Evolutionary conservation across 805 yeast species (phyloP), one percentile per base, ranked within the genome.

Genomic region (Myxozyma geophila): DNA sequence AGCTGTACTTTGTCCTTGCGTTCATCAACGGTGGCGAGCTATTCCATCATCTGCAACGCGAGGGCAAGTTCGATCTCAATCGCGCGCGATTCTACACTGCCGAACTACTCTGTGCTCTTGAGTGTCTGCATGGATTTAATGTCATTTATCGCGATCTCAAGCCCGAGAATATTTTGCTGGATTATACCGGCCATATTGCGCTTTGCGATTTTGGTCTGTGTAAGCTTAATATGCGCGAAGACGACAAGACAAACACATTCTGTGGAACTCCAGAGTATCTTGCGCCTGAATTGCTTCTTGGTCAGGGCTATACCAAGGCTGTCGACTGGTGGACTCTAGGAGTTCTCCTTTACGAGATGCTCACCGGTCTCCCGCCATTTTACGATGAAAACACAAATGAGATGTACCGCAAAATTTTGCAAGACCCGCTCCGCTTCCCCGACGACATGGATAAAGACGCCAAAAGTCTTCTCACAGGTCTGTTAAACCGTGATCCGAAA

Each of bases 261-360:
- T 95, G 99, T 77, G 99, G 99, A 47, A 95, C 99, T 0, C 98
- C 98, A 0, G 98, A 95, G 77, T 95, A 95, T 76, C 81, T 95
- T 70, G 97, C 98, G 0, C 99, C 99, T 0, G 99, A 95, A 77
- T 80, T 95, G 70, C 79, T 95, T 54, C 80, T 92, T 71, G 95
- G 96, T 54, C 92, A 90, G 74, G 98, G 98, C 1, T 95, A 95
- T 76, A 92, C 98, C 1, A 87, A 96, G 75, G 88, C 89, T 9
- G 98, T 95, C 23, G 99, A 95, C 77, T 95, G 97, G 93, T 95
- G 99, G 99, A 95, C 99, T 0, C 80, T 95, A 70, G 99, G 99
- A 48, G 92, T 93, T 17, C 80, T 95, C 59, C 80, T 95, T 51
- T 95, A 91, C 75, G 99, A 93, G 74, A 95, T 95, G 99, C 80